Evolutionary conservation across 148 eudicot species (phyloP), one percentile per base, ranked within the genome.

Genomic region (Salicornia ramosissima): DNA sequence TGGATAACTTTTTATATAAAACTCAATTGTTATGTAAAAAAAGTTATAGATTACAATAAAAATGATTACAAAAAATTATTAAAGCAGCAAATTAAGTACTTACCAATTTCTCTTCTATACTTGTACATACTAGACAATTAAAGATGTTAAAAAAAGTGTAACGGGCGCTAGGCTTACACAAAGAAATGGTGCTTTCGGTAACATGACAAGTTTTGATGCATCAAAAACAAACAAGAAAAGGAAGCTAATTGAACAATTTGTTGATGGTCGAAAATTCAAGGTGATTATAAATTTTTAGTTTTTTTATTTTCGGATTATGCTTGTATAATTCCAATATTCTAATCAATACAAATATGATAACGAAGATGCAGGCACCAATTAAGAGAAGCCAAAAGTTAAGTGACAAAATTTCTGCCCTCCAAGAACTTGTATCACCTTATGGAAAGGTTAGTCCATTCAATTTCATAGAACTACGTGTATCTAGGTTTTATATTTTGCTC

Each of bases 391-490:
- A 87, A 42, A 87, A 84, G 64, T 73, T 87, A 50, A 83, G 85
- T 61, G 86, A 87, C 72, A 84, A 71, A 70, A 82, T 87, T 70
- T 71, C 83, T 36, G 83, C 85, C 42, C 85, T 87, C 4, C 91
- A 87, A 31, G 84, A 84, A 70, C 71, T 87, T 50, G 91, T 87
- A 60, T 87, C 83, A 31, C 91, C 91, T 55, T 87, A 84, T 59
- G 91, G 91, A 71, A 87, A 87, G 86, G 90, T 84, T 16, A 40
- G 64, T 75, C 8, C 58, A 13, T 13, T 56, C 6, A 14, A 21
- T 40, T 14, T 60, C 14, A 60, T 60, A 49, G 21, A 1, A 52
- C 31, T 34, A 24, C 8, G 3, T 2, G 12, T 42, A 18, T 61
- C 34, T 19, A 34, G 14, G 25, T 6, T 61, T n/a, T 18, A 6